These are phyloP conservation scores for Abrus precatorius DNA, from an alignment of 306 rosid genomes.

Conservation along the genomic window DNA sequence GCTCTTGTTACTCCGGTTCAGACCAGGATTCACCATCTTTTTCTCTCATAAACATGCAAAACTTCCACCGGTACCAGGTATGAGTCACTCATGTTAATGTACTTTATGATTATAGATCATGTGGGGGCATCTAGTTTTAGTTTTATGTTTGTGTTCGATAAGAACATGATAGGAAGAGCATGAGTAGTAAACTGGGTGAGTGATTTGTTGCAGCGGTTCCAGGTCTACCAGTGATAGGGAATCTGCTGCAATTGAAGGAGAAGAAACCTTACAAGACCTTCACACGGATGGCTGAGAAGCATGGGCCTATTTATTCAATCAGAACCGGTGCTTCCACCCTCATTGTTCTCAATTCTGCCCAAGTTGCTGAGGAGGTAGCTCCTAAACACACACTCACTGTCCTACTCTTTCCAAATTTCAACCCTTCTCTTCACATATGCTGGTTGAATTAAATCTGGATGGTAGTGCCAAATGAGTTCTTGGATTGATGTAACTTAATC, in stretches of 20 bases:
- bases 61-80: constrained; percentile 80
- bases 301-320: constrained; percentile 87
- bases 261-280: constrained; percentile 94
- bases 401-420: background rate
- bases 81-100: background rate
- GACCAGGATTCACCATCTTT: background rate
- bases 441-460: too few relatives aligned
- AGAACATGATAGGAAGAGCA: too few relatives aligned
- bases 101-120: too few relatives aligned
- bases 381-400: too few relatives aligned
- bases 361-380: constrained; percentile 78
- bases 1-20: constrained; percentile 19
- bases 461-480: too few relatives aligned
- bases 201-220: constrained; percentile 72
- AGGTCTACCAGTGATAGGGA: constrained; percentile 84
- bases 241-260: constrained; percentile 91
- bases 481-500: too few relatives aligned
- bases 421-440: background rate
- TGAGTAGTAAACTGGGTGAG: background rate
- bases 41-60: constrained; percentile 17
- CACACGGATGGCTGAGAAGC: constrained; percentile 65
- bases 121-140: background rate
- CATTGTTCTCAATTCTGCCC: constrained; percentile 79
- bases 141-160: background rate
- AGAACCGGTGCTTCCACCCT: constrained; percentile 84